Conservation (phyloP, 176 grass and related monocot species). For the Melocanna baccifera region DNA sequence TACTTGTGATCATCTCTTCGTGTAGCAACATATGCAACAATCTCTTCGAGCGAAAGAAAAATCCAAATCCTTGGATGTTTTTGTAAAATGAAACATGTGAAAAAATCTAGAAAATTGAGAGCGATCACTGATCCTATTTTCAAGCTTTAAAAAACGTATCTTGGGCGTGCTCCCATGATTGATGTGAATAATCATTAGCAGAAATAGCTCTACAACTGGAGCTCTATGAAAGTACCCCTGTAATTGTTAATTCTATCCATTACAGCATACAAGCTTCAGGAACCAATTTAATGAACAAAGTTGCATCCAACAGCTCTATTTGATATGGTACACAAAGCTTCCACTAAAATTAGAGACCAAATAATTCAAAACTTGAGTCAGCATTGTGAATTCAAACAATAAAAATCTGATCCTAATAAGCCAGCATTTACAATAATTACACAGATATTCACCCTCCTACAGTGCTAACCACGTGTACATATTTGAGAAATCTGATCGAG, state of each 20-base stretch:
- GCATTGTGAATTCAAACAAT: neutral
- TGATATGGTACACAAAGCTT: neutral
- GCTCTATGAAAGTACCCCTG: neutral
- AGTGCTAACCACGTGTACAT: neutral
- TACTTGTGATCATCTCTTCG: neutral
- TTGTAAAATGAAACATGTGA: neutral
- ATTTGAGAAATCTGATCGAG: neutral
- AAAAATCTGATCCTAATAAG: slow-evolving; percentile 5
- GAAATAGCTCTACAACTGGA: neutral
- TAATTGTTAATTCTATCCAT: neutral
- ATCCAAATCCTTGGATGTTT: neutral
- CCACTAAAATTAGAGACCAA: neutral
- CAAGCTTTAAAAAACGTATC: neutral
- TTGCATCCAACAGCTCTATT: neutral
- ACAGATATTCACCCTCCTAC: slow-evolving; percentile 12
- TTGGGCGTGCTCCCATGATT: neutral
- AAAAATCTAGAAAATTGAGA: neutral
- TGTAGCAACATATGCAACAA: neutral
- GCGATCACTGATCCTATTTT: neutral
- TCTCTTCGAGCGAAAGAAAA: neutral
- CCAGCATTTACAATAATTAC: slow-evolving; percentile 34
- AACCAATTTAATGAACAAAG: neutral
- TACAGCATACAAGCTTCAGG: neutral
- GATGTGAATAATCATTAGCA: neutral
- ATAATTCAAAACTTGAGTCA: neutral